Percentiles rank a stretch among this genome's conserved stretches.
These are phyloP conservation scores for Rhodamnia rubescens DNA, from an alignment of 345 rosid species.

Conservation along the genomic window DNA sequence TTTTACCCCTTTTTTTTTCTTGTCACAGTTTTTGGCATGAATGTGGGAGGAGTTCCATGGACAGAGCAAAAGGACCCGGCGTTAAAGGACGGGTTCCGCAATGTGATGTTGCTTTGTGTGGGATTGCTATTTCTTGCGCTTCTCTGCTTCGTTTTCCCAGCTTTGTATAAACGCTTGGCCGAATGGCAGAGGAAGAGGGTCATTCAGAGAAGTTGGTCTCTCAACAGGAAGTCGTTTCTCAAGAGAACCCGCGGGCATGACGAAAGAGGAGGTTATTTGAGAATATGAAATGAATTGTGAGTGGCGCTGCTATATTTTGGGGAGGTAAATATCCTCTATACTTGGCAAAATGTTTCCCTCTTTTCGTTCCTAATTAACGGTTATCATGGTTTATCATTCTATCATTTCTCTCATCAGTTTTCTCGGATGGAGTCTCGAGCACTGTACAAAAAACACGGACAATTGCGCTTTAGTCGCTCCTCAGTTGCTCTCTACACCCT, in stretches of 20 bases:
- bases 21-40: constrained; percentile 86
- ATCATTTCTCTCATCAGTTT: neutral
- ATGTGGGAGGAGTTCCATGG: constrained; percentile 99
- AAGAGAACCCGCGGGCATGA: constrained; percentile 24
- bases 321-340: neutral
- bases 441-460: neutral
- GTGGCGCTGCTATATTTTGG: neutral
- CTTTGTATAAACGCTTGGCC: constrained; percentile 27
- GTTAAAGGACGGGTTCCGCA: constrained; percentile 63
- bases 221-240: constrained; percentile 59
- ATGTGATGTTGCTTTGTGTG: constrained; percentile 69
- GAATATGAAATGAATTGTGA: constrained; percentile 28
- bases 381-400: neutral
- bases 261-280: constrained; percentile 63
- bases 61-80: constrained; percentile 59
- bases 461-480: neutral
- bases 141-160: constrained; percentile 63
- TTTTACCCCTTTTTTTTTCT: neutral
- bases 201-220: constrained; percentile 57
- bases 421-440: neutral
- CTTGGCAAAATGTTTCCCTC: neutral
- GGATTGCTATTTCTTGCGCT: constrained; percentile 46
- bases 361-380: neutral
- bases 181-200: constrained; percentile 47
- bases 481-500: neutral